Base-by-base conservation (phyloP, 768 basidiomycete species). In the Favolaschia claudopus region DNA sequence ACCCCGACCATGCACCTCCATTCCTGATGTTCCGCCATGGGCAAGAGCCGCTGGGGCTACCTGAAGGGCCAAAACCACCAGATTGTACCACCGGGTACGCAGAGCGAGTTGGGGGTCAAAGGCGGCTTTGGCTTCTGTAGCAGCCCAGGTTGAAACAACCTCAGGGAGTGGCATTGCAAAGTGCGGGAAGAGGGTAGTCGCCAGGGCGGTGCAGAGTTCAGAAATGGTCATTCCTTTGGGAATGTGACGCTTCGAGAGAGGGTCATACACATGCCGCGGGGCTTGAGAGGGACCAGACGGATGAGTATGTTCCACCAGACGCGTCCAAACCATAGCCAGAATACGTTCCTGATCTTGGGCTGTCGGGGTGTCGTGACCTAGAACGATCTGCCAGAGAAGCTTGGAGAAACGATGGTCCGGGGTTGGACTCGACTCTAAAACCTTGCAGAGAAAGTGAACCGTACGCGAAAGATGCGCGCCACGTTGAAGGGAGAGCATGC, bases 301-400 rank as follows among this genome's bases (percentile, higher is more conserved):
- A 42, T 55, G 39, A 1, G 46, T 34, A 19, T 59, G 31, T 2
- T 37, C 12, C 15, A 13, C 24, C 7, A 75, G 65, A 38, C 83
- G 80, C 43, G 58, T 66, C 57, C 69, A 74, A 27, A 82, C 52
- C 45, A 72, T 69, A 6, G 67, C 48, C n/a, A 82, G 69, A 9
- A 85, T 65, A 6, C 54, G 65, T 25, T 70, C 69, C 55, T 78
- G 78, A 2, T 73, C 50, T 17, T 52, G 50, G 1, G 63, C 43
- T 3, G 73, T 63, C 22, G 81, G 60, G n/a, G 19, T 37, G 4
- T 38, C 48, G 3, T 70, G 69, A 17, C 64, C 63, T 6, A 80
- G 58, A 10, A 82, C 64, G 9, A 81, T 40, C 33, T 72, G 65
- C 74, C 79, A 83, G 4, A 85, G 67, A n/a, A 85, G 62, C 36